A percentile compares a stretch with the other conserved stretches of the same genome.
These are phyloP conservation scores for Colletotrichum plurivorum DNA, from an alignment of 2,329 filamentous ascomycete genomes.

Conservation along the genomic window DNA sequence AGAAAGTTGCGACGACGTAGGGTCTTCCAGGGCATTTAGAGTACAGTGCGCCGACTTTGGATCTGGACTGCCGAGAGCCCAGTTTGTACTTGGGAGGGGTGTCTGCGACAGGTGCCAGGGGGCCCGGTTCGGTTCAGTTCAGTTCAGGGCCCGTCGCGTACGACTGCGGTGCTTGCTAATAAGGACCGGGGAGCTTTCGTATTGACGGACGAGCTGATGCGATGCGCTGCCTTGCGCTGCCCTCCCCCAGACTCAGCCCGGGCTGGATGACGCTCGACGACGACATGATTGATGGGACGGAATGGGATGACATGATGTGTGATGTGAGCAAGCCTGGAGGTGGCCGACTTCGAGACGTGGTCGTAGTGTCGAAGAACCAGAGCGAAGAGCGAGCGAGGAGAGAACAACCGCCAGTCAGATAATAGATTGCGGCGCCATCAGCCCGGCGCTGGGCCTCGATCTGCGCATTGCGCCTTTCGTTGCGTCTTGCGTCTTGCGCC, in stretches of 20 bases:
- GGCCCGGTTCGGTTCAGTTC: neutral
- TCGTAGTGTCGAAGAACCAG: conserved; percentile 12
- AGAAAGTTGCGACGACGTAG: conserved; percentile 37
- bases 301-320: conserved; percentile 18
- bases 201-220: neutral
- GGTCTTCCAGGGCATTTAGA: conserved; percentile 28
- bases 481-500: conserved; percentile 13
- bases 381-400: conserved; percentile 2
- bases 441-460: conserved; percentile 1
- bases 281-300: conserved; percentile 4
- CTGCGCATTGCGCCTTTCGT: too few relatives aligned
- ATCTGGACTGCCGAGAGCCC: conserved; percentile 35
- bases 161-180: conserved; percentile 18
- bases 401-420: conserved; percentile 24
- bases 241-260: neutral
- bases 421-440: conserved; percentile 24
- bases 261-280: conserved; percentile 4
- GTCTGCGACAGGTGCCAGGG: conserved; percentile 38
- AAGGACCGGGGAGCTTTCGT: conserved; percentile 27
- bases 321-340: conserved; percentile 17
- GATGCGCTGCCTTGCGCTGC: neutral
- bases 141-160: conserved; percentile 31
- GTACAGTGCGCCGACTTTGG: conserved; percentile 33
- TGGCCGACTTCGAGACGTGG: conserved; percentile 2
- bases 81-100: conserved; percentile 28